Conservation (phyloP, 176 grass and related monocot genomes). For the Elaeis guineensis region DNA sequence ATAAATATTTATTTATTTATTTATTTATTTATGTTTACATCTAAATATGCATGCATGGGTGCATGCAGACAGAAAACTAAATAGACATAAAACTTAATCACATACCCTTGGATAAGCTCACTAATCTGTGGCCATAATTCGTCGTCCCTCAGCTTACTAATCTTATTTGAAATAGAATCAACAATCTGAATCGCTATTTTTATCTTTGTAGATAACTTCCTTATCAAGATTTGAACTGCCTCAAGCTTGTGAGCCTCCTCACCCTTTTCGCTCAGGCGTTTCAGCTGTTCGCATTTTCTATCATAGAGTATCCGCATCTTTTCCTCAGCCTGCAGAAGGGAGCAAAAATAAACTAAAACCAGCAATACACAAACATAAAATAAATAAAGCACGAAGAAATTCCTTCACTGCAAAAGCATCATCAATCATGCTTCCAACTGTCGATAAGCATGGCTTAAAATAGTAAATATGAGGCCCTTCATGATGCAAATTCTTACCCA, state of each 20-base stretch:
- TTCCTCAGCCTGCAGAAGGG: constrained; percentile 61
- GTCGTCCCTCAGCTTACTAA: constrained; percentile 86
- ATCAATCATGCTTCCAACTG: too few species aligned
- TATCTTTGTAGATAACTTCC: constrained; percentile 90
- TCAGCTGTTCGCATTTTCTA: constrained; percentile 54
- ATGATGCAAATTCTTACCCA: too few species aligned
- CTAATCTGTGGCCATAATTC: constrained; percentile 92
- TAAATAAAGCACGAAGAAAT: neutral
- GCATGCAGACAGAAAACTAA: neutral
- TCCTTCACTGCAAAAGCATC: neutral
- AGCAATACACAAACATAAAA: neutral
- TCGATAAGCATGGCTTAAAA: too few species aligned
- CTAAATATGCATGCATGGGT: too few species aligned
- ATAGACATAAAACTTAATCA: neutral
- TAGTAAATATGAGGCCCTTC: too few species aligned
- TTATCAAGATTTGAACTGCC: constrained; percentile 47
- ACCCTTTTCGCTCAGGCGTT: constrained; percentile 62
- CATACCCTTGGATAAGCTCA: constrained; percentile 92
- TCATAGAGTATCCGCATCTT: constrained; percentile 66
- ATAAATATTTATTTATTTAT: too few species aligned
- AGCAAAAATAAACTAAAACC: neutral
- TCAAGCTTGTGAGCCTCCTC: constrained; percentile 79
- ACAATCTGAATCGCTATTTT: constrained; percentile 95
- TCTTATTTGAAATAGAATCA: constrained; percentile 72
- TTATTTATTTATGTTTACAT: too few species aligned